These are phyloP conservation scores for Spergularia azorica DNA, from an alignment of 179 eudicot species.

Conservation along the genomic window DNA sequence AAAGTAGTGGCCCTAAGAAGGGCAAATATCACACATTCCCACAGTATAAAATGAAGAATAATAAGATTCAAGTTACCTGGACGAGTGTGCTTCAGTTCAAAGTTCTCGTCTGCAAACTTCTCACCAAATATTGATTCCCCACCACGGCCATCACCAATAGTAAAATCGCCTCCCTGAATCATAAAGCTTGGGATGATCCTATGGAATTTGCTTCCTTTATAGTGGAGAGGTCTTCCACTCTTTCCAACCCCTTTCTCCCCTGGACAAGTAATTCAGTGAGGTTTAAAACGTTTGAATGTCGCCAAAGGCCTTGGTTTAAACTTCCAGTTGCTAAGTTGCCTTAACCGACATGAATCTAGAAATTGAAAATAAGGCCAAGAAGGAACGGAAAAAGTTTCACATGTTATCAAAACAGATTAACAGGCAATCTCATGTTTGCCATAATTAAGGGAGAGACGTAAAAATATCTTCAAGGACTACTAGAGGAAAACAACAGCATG, in stretches of 20 bases:
- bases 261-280: constrained; percentile 23
- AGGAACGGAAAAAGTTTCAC: not conserved
- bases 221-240: constrained; percentile 85
- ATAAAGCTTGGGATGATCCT: constrained; percentile 97
- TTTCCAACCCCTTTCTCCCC: constrained; percentile 92
- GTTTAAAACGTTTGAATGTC: not conserved
- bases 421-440: not conserved
- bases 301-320: not conserved
- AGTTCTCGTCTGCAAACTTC: constrained; percentile 90
- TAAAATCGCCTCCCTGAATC: constrained; percentile 99
- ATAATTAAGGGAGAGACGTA: not conserved
- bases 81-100: constrained; percentile 88
- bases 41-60: not conserved
- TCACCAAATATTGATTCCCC: constrained; percentile 96
- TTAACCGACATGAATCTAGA: not conserved
- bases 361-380: not conserved
- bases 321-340: not conserved
- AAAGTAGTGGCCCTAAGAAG: too few relatives aligned
- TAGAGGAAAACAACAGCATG: not conserved
- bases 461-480: not conserved
- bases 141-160: constrained; percentile 88
- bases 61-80: constrained; percentile 55
- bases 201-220: constrained; percentile 91
- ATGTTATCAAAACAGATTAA: not conserved
- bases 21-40: too few relatives aligned